A percentile compares a stretch with the other conserved stretches of the same genome.
Conservation (phyloP, 768 basidiomycete genomes). For the Nevesoporus exiguus region DNA sequence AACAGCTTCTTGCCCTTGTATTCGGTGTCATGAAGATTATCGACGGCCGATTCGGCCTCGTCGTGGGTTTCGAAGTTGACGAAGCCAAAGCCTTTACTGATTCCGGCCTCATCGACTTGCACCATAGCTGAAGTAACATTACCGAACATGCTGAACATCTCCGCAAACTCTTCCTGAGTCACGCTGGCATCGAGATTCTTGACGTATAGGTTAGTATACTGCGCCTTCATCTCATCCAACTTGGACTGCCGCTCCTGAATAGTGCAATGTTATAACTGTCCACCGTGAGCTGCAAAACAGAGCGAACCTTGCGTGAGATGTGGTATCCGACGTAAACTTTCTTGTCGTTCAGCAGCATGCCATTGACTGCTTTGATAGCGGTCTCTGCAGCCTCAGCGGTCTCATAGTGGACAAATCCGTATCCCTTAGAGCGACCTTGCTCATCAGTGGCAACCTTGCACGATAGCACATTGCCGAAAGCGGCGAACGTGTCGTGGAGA, state of each 20-base stretch:
- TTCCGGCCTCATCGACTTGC: slow-evolving; percentile 81
- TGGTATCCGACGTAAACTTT: slow-evolving; percentile 99
- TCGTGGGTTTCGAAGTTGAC: slow-evolving; percentile 96
- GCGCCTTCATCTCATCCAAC: slow-evolving; percentile 94
- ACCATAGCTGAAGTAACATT: slow-evolving; percentile 86
- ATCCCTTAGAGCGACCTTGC: slow-evolving; percentile 92
- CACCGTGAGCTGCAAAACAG: no score
- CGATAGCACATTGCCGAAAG: slow-evolving; percentile 96
- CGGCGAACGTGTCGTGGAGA: slow-evolving; percentile 98
- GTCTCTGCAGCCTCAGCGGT: slow-evolving; percentile 93
- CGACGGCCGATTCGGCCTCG: slow-evolving; percentile 86
- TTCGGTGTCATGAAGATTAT: slow-evolving; percentile 83
- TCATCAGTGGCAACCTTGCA: slow-evolving; percentile 99
- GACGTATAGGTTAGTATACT: slow-evolving; percentile 98
- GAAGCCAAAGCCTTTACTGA: slow-evolving; percentile 96
- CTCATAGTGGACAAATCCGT: slow-evolving; percentile 99
- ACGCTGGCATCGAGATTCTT: slow-evolving; percentile 92
- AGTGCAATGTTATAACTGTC: neutral
- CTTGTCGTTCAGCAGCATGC: slow-evolving; percentile 99
- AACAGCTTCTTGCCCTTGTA: slow-evolving; percentile 86
- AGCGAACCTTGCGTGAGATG: slow-evolving; percentile 86
- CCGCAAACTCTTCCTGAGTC: slow-evolving; percentile 80
- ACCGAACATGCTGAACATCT: slow-evolving; percentile 76
- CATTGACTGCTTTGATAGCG: slow-evolving; percentile 98
- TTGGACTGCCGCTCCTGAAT: slow-evolving; percentile 92